These are phyloP conservation scores for Viola pubescens DNA, from an alignment of 441 rosid genomes.

Conservation along the genomic window DNA sequence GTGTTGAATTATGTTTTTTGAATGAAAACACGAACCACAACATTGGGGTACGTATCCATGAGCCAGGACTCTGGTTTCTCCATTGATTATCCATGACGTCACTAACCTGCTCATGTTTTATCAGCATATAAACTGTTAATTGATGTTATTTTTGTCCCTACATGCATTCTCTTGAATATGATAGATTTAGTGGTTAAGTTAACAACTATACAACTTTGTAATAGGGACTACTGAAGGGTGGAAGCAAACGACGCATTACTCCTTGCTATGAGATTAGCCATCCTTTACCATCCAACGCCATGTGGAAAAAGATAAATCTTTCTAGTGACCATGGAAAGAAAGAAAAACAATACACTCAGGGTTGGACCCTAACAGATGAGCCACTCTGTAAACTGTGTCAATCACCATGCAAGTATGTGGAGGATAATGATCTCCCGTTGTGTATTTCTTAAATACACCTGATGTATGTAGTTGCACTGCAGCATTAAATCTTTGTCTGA, in stretches of 20 bases:
- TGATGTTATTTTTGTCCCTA: background rate
- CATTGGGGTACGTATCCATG: conserved; percentile 38
- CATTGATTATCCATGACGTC: background rate
- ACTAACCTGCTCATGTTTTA: conserved; percentile 1
- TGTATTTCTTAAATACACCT: background rate
- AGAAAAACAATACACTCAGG: conserved; percentile 78
- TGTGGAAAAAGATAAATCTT: conserved; percentile 64
- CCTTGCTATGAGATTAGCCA: conserved; percentile 59
- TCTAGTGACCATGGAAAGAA: conserved; percentile 42
- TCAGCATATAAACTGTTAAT: conserved; percentile 2
- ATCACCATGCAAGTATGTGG: conserved; percentile 65
- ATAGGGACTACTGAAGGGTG: conserved; percentile 87
- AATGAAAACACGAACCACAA: conserved; percentile 67
- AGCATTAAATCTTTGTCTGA: background rate
- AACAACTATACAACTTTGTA: conserved; percentile 11
- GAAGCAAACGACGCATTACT: conserved; percentile 75
- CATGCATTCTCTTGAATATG: background rate
- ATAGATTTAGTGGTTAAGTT: conserved; percentile 5
- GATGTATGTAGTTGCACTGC: too few species aligned
- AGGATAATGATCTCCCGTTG: conserved; percentile 19
- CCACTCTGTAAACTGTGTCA: conserved; percentile 98
- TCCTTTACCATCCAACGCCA: conserved; percentile 66
- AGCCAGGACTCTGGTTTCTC: conserved; percentile 1
- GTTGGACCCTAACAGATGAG: conserved; percentile 57
- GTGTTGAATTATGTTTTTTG: conserved; percentile 77